Evolutionary conservation across 192 early-diverging fungal genomes (phyloP).

Genomic region (Gonapodya prolifera): DNA sequence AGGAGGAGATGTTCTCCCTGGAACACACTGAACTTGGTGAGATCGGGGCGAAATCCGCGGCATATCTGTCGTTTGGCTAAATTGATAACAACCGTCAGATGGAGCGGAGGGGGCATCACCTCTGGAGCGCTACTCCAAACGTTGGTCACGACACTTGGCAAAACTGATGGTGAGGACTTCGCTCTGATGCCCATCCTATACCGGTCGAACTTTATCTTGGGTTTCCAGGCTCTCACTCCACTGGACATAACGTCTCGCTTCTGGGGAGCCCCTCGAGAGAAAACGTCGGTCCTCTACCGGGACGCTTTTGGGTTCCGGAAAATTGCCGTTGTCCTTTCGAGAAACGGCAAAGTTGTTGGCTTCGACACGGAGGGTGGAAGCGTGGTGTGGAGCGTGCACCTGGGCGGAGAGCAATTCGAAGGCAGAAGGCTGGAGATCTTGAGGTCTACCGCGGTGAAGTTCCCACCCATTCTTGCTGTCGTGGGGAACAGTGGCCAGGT

Average conservation of each 20-base stretch:
- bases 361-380: conserved; percentile 66
- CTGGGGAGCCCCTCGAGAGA: not conserved
- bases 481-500: conserved; percentile 32
- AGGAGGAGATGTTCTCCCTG: conserved; percentile 47
- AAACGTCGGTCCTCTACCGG: conserved; percentile 21
- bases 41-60: not conserved
- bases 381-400: conserved; percentile 62
- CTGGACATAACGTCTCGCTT: not conserved
- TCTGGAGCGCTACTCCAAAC: not conserved
- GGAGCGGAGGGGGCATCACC: not conserved
- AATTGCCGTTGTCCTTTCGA: conserved; percentile 65
- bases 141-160: not conserved
- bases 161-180: not conserved
- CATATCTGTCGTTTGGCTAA: not conserved
- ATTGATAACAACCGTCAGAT: not conserved
- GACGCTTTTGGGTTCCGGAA: conserved; percentile 78
- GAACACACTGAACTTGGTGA: conserved; percentile 51
- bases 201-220: not conserved
- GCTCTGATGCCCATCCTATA: not conserved
- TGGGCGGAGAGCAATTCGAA: conserved; percentile 10
- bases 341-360: conserved; percentile 69
- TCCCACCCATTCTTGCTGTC: conserved; percentile 57
- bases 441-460: conserved; percentile 46
- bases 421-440: conserved; percentile 26
- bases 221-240: not conserved